Conservation (phyloP, 148 eudicot species). For the Spergularia bocconei region DNA sequence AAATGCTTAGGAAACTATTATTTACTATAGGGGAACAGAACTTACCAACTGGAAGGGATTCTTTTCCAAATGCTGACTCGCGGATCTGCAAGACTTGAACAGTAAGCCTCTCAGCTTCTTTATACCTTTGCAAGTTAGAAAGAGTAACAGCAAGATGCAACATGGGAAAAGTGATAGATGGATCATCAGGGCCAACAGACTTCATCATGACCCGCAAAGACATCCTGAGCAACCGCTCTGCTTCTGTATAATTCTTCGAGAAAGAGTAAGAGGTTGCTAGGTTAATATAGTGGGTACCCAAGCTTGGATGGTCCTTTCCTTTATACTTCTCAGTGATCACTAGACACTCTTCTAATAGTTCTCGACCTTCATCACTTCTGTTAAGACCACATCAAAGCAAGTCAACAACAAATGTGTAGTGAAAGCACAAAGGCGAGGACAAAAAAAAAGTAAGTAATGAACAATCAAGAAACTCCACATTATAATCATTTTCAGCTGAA, state of each 20-base stretch:
- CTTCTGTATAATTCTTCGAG: conserved; percentile 63
- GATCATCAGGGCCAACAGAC: conserved; percentile 62
- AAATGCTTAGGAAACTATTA: neutral
- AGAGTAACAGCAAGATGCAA: conserved; percentile 76
- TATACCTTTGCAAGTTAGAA: conserved; percentile 53
- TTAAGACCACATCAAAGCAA: conserved; percentile 4
- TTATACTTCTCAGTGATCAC: conserved; percentile 53
- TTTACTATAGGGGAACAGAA: neutral
- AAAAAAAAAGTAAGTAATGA: neutral
- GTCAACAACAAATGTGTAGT: neutral
- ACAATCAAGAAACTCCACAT: neutral
- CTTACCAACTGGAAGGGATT: conserved; percentile 83
- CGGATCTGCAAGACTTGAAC: conserved; percentile 60
- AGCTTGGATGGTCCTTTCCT: conserved; percentile 77
- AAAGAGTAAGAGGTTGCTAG: conserved; percentile 82
- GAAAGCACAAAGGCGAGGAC: neutral
- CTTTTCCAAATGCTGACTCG: conserved; percentile 77
- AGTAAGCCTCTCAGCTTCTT: conserved; percentile 80
- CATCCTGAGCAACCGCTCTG: conserved; percentile 70
- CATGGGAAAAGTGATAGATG: conserved; percentile 76
- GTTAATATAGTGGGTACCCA: conserved; percentile 64
- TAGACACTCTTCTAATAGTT: conserved; percentile 73
- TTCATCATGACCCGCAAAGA: conserved; percentile 61
- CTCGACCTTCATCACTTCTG: conserved; percentile 78
- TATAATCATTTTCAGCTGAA: neutral